Evolutionary conservation across 768 basidiomycete genomes (phyloP).

Genomic region (Infundibulicybe gibba): DNA sequence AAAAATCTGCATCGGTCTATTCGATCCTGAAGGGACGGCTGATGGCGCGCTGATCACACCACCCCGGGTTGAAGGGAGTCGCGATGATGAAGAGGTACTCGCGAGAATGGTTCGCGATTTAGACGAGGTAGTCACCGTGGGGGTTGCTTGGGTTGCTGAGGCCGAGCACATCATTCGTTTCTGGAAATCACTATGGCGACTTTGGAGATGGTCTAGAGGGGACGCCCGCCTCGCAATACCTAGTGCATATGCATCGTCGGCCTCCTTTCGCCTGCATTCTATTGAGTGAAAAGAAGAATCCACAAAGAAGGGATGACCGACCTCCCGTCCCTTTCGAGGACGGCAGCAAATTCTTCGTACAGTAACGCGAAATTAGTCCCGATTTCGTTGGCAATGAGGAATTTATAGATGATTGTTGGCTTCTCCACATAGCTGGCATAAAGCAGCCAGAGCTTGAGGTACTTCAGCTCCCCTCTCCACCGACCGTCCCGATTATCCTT

Average conservation of each 20-base stretch:
- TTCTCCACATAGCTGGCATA: conserved; percentile 93
- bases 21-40: conserved; percentile 37
- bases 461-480: conserved; percentile 80
- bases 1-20: conserved; percentile 64
- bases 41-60: conserved; percentile 13
- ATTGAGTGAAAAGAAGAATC: conserved; percentile 6
- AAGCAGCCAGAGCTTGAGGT: conserved; percentile 91
- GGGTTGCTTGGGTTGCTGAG: conserved; percentile 32
- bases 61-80: conserved; percentile 19
- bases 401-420: conserved; percentile 84
- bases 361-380: conserved; percentile 76
- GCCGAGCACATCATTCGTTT: conserved; percentile 77
- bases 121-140: conserved; percentile 26
- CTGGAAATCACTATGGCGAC: conserved; percentile 82
- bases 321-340: conserved; percentile 81
- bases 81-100: conserved; percentile 33
- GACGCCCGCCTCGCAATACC: conserved; percentile 82
- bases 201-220: conserved; percentile 78
- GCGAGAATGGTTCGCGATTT: conserved; percentile 27
- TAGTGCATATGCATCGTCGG: conserved; percentile 86
- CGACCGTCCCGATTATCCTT: conserved; percentile 70
- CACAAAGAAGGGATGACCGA: conserved; percentile 27
- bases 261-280: conserved; percentile 66
- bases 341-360: conserved; percentile 90
- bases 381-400: conserved; percentile 87